A percentile compares a stretch with the other conserved stretches of the same genome.
Evolutionary conservation across 257 asterid species (phyloP).

Genomic region (Nemophila menziesii): DNA sequence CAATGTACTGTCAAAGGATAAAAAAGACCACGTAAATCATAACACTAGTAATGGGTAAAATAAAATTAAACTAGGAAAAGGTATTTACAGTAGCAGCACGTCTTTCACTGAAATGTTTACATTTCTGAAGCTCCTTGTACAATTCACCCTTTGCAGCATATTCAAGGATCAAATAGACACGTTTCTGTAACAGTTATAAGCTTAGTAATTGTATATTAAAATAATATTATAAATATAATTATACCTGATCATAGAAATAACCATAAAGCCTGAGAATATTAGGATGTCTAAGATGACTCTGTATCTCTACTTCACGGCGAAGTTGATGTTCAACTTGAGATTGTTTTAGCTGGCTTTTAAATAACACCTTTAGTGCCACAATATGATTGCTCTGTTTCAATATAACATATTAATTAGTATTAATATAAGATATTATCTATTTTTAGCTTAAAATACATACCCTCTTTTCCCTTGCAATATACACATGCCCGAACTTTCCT

Average conservation of each 20-base stretch:
- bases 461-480: conserved; percentile 78
- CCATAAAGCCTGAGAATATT: conserved; percentile 89
- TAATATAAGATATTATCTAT: no score
- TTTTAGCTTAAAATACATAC: conserved; percentile 23
- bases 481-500: conserved; percentile 90
- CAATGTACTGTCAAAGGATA: conserved; percentile 52
- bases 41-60: neutral
- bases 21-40: conserved; percentile 5
- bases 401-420: no score
- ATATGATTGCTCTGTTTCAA: conserved; percentile 76
- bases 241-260: conserved; percentile 84
- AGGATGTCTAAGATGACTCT: conserved; percentile 90
- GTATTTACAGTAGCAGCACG: conserved; percentile 90
- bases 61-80: neutral
- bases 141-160: conserved; percentile 95
- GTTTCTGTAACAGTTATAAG: conserved; percentile 48
- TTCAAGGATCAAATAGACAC: conserved; percentile 83
- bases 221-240: conserved; percentile 3
- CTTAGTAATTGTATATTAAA: neutral
- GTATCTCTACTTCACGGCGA: conserved; percentile 95
- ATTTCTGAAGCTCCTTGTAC: conserved; percentile 74
- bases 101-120: conserved; percentile 75
- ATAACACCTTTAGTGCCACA: conserved; percentile 81
- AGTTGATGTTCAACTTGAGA: conserved; percentile 96
- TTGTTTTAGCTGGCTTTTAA: conserved; percentile 79